phyloP scores from a whole-genome alignment of 768 basidiomycete genomes.

The Candolleomyces aberdarensis region DNA sequence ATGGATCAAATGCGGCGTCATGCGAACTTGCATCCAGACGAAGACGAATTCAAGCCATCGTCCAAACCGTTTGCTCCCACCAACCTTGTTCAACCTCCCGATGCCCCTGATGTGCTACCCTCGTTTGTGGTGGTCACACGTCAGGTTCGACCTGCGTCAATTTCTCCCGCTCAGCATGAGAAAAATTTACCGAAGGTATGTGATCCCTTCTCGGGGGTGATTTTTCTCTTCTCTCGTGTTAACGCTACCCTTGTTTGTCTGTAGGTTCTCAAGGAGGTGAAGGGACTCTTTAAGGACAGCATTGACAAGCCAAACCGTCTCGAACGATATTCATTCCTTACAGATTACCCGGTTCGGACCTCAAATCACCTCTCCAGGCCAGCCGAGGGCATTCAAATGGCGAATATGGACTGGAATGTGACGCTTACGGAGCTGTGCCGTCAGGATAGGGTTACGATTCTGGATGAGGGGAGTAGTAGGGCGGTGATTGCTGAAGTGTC shows the following conservation, averaged over 20 bases:
- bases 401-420: background rate
- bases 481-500: background rate
- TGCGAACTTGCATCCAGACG: slow-evolving; percentile 25
- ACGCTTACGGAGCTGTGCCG: background rate
- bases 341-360: slow-evolving; percentile 36
- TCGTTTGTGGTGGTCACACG: slow-evolving; percentile 48
- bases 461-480: background rate
- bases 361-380: slow-evolving; percentile 36
- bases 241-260: too few relatives aligned
- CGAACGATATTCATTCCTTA: slow-evolving; percentile 54
- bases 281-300: too few relatives aligned
- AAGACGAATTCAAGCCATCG: slow-evolving; percentile 31
- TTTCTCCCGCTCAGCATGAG: slow-evolving; percentile 50
- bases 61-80: slow-evolving; percentile 30
- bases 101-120: slow-evolving; percentile 43
- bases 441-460: background rate
- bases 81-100: slow-evolving; percentile 25
- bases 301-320: background rate
- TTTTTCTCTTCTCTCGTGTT: too few relatives aligned
- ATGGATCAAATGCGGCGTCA: slow-evolving; percentile 50
- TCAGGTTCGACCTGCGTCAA: slow-evolving; percentile 39
- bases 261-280: too few relatives aligned
- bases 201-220: background rate
- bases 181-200: slow-evolving; percentile 52
- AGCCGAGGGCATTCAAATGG: slow-evolving; percentile 12